A percentile compares a stretch with the other conserved stretches of the same genome.
phyloP scores from a whole-genome alignment of 2,329 filamentous ascomycete species.

The Aureobasidium sp. region DNA sequence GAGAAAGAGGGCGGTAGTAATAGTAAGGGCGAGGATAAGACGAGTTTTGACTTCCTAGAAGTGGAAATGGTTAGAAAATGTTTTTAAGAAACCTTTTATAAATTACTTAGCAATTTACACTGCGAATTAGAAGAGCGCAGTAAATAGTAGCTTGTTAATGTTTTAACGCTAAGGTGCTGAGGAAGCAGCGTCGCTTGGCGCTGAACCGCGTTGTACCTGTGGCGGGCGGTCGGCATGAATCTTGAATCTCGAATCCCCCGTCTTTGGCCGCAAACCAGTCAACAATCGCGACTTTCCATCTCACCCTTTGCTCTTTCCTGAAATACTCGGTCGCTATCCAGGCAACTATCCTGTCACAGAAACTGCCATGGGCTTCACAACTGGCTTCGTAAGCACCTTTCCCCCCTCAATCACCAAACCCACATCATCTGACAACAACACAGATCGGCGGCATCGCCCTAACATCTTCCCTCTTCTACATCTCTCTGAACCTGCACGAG shows the following conservation, averaged over 20 bases:
- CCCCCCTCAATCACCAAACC: neutral
- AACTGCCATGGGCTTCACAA: slow-evolving; percentile 43
- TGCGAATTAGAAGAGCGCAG: no score
- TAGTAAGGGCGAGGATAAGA: no score
- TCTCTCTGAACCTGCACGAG: slow-evolving; percentile 37
- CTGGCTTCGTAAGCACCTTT: slow-evolving; percentile 39
- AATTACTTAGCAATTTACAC: no score
- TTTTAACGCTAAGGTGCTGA: no score
- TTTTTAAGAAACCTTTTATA: no score
- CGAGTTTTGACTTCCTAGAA: no score
- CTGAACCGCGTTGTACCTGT: no score
- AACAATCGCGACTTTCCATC: neutral
- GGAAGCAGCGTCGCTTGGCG: no score
- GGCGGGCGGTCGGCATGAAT: no score
- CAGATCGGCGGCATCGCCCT: slow-evolving; percentile 47
- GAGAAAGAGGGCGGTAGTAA: no score
- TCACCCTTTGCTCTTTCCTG: neutral
- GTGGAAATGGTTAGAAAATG: no score
- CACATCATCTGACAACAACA: neutral
- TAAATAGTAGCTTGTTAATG: no score
- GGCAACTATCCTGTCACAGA: neutral
- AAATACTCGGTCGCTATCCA: neutral
- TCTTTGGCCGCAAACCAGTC: neutral
- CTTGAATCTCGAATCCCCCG: neutral
- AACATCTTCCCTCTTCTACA: slow-evolving; percentile 39